These are phyloP conservation scores for Kwoniella botswanensis DNA, from an alignment of 768 basidiomycete species.

Conservation along the genomic window DNA sequence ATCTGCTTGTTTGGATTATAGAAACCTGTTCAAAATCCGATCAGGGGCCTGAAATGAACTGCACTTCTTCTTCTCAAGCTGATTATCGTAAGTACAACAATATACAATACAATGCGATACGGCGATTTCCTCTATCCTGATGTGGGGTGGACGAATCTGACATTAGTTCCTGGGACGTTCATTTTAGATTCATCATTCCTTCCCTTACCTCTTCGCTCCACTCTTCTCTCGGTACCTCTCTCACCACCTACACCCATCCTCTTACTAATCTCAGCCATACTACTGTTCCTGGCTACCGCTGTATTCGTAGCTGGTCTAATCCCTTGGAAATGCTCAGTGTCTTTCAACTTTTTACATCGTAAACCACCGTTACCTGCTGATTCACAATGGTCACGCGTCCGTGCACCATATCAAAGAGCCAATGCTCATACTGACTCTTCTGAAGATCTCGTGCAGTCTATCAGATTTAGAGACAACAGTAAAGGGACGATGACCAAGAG, in stretches of 20 bases:
- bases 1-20: too few species aligned
- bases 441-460: not conserved
- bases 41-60: not conserved
- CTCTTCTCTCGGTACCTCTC: not conserved
- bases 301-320: not conserved
- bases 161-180: too few species aligned
- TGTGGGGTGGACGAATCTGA: not conserved
- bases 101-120: too few species aligned
- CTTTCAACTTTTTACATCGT: not conserved
- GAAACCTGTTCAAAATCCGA: not conserved
- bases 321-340: conserved; percentile 3
- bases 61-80: conserved; percentile 15
- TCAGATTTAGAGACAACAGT: not conserved
- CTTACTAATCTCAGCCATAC: conserved; percentile 9
- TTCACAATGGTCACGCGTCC: not conserved
- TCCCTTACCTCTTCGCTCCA: not conserved
- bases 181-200: not conserved
- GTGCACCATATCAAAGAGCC: not conserved
- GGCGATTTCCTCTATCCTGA: too few species aligned
- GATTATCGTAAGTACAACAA: conserved; percentile 8
- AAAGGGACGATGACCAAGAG: too few species aligned
- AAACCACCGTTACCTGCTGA: not conserved
- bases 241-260: conserved; percentile 21
- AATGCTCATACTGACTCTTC: not conserved
- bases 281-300: conserved; percentile 2